phyloP scores from a whole-genome alignment of 208 protist species.

The Leishmania tropica region DNA sequence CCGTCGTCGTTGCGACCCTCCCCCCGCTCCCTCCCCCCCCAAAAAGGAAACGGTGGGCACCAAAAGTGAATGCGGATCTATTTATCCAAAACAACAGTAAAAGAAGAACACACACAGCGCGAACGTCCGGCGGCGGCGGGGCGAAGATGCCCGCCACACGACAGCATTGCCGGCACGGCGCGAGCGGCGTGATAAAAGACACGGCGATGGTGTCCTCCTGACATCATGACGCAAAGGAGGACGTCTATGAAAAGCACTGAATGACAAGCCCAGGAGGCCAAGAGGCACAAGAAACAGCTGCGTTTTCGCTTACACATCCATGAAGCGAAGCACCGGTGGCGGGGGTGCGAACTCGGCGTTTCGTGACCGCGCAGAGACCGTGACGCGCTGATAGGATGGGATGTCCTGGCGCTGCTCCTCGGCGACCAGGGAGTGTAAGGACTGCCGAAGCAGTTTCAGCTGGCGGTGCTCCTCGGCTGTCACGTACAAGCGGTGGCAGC shows the following conservation, averaged over 20 bases:
- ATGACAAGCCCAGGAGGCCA: not conserved
- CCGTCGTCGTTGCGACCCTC: too few relatives aligned
- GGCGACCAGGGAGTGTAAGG: slow-evolving; percentile 21
- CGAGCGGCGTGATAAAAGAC: not conserved
- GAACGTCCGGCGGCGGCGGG: not conserved
- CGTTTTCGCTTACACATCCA: not conserved
- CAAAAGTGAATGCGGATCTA: not conserved
- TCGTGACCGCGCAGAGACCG: slow-evolving; percentile 23
- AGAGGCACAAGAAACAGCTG: not conserved
- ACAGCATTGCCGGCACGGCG: not conserved
- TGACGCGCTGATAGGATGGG: slow-evolving; percentile 32
- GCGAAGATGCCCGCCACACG: too few relatives aligned
- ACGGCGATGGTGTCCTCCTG: not conserved
- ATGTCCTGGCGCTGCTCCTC: slow-evolving; percentile 11
- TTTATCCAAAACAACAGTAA: not conserved
- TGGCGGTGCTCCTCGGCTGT: slow-evolving; percentile 65
- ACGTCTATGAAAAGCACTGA: not conserved
- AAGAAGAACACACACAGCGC: not conserved
- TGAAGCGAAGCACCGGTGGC: slow-evolving; percentile 16
- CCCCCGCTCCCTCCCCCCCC: too few relatives aligned
- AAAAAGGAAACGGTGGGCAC: not conserved
- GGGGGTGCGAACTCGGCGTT: slow-evolving; percentile 23
- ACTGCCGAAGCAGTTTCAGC: slow-evolving; percentile 59
- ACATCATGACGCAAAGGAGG: not conserved
- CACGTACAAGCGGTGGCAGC: slow-evolving; percentile 71